These are phyloP conservation scores for Russula foetens DNA, from an alignment of 768 basidiomycete genomes.

Conservation along the genomic window DNA sequence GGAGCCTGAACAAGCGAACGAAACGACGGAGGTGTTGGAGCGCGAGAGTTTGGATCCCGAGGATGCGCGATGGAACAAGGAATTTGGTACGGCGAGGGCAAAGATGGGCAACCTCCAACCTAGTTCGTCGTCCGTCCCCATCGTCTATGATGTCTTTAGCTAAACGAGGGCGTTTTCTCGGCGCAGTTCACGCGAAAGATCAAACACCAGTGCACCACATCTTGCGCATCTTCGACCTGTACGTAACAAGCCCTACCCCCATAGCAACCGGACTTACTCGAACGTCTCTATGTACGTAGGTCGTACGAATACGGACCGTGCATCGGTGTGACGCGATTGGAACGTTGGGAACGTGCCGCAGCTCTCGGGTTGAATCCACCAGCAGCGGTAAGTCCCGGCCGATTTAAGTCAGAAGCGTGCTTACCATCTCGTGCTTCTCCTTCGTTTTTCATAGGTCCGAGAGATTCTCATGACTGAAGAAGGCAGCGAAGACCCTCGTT, in stretches of 20 bases:
- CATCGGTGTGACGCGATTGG: conserved; percentile 67
- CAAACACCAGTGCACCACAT: conserved; percentile 62
- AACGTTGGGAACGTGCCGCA: conserved; percentile 83
- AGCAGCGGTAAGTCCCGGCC: conserved; percentile 44
- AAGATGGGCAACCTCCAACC: conserved; percentile 21
- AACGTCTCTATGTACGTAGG: conserved; percentile 30
- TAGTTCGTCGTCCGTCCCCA: conserved; percentile 5
- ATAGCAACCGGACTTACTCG: background rate
- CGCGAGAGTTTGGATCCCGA: conserved; percentile 7
- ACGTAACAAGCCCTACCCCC: conserved; percentile 19
- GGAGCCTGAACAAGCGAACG: background rate
- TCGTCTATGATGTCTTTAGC: background rate
- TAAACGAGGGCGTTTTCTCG: background rate
- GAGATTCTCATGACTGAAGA: conserved; percentile 16
- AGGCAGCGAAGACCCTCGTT: conserved; percentile 7
- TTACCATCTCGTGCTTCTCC: background rate
- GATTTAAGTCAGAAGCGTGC: too few species aligned
- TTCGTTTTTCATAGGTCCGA: conserved; percentile 1
- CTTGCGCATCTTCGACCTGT: conserved; percentile 76
- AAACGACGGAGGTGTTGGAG: background rate
- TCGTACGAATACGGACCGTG: conserved; percentile 78
- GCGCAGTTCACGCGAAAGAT: conserved; percentile 54
- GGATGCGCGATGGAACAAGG: conserved; percentile 19
- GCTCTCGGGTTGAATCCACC: conserved; percentile 76
- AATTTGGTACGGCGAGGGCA: conserved; percentile 11